Base-by-base conservation (phyloP, 2,329 filamentous ascomycete species). In the Aschersonia sp. region DNA sequence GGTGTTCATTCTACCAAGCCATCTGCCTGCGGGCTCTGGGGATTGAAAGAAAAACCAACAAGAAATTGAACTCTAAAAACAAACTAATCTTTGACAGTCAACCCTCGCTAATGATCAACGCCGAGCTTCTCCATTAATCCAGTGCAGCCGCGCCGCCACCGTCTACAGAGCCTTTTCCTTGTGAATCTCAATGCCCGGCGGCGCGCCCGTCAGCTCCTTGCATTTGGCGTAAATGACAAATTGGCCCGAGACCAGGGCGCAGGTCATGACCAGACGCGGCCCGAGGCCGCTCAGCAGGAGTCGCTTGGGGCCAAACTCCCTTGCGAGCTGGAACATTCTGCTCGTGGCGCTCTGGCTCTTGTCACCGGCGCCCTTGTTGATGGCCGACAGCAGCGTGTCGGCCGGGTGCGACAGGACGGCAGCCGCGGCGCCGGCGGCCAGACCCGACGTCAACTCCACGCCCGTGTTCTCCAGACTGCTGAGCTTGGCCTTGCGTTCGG, bases 371-470 rank as follows among this genome's bases (percentile, higher is more conserved):
- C 72, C 72, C 60, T 75, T 75, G 61, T 76, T 76, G 55, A 75
- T 75, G 47, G 72, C 72, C 1, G 71, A 75, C 30, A 75, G 63
- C 50, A 76, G 61, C 11, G 72, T 76, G 53, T 95, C 88, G 52
- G 88, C 88, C 40, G 88, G 88, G 65, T 95, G 88, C 39, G 87
- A 94, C 60, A 95, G 78, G 50, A 94, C 73, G 52, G 88, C 88
- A 40, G 88, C 87, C 47, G 87, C 88, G 59, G 90, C 86, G 76
- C 88, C 88, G 48, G 88, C 88, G 50, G 89, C 78, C 57, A 94
- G 72, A 73, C 88, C 88, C 56, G 86, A 89, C 41, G 84, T 79
- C 59, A 95, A 76, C 72, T 94, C 94, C 62, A 94, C 81, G 58
- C 76, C 77, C 44, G 88, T 94, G 64, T 86, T 83, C 62, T 82